These are phyloP conservation scores for Limonomyces culmigenus DNA, from an alignment of 1,284 basidiomycete species.

Conservation along the genomic window DNA sequence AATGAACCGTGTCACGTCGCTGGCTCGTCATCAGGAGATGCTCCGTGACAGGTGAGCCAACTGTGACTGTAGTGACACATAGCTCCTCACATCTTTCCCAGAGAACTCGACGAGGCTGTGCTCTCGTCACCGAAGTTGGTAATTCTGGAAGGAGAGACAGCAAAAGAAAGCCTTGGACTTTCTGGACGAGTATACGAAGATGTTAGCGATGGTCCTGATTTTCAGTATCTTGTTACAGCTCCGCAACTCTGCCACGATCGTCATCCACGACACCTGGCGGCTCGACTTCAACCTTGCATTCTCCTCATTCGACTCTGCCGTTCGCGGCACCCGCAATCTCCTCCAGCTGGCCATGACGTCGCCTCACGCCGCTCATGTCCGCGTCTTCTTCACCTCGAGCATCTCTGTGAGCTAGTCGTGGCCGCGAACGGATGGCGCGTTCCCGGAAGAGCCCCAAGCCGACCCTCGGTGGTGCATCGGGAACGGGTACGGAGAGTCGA, in stretches of 20 bases:
- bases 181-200: background rate
- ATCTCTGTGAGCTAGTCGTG: conserved; percentile 9
- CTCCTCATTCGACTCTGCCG: conserved; percentile 18
- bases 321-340: conserved; percentile 18
- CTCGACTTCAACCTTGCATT: conserved; percentile 24
- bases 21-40: background rate
- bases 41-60: too few relatives aligned
- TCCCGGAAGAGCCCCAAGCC: conserved; percentile 15
- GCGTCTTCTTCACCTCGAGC: conserved; percentile 17
- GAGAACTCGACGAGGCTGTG: background rate
- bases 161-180: background rate
- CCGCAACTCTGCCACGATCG: background rate
- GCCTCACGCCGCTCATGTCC: conserved; percentile 3
- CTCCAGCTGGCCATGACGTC: conserved; percentile 16
- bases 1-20: background rate
- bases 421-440: conserved; percentile 3
- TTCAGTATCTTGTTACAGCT: background rate
- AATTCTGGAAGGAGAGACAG: conserved; percentile 1
- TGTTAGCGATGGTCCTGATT: background rate
- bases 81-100: background rate
- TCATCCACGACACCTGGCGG: conserved; percentile 24
- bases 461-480: conserved; percentile 11
- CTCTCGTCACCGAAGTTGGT: background rate
- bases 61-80: too few relatives aligned
- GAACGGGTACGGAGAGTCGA: conserved; percentile 17